Percentiles rank a stretch among this genome's conserved stretches.
phyloP scores from a whole-genome alignment of 2,329 filamentous ascomycete genomes.

The Hypoxylon sp. region DNA sequence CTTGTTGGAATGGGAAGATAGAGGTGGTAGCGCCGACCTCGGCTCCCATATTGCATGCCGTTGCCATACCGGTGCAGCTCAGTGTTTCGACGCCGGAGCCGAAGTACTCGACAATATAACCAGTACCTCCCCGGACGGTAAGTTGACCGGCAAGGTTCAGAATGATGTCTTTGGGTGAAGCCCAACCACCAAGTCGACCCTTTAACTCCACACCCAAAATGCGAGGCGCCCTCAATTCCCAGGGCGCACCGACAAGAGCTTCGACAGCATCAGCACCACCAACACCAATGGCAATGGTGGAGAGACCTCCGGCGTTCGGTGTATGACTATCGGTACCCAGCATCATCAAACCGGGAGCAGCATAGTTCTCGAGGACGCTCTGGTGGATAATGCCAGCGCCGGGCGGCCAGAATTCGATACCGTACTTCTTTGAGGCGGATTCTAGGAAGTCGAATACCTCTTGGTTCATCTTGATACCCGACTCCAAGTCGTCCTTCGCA shows the following conservation, averaged over 20 bases:
- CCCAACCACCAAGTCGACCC: conserved; percentile 89
- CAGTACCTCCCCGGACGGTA: conserved; percentile 93
- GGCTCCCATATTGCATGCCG: conserved; percentile 87
- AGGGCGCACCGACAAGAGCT: conserved; percentile 93
- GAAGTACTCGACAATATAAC: conserved; percentile 94
- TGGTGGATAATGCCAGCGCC: conserved; percentile 97
- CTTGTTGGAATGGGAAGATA: conserved; percentile 90
- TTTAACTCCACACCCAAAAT: conserved; percentile 86
- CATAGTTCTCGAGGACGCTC: conserved; percentile 97
- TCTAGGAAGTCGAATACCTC: conserved; percentile 98
- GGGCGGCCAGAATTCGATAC: conserved; percentile 95
- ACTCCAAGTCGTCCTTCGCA: conserved; percentile 84
- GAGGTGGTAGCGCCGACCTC: conserved; percentile 97
- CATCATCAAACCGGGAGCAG: conserved; percentile 98
- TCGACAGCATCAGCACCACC: conserved; percentile 98
- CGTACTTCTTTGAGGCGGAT: conserved; percentile 89
- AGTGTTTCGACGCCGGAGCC: conserved; percentile 90
- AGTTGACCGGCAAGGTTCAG: conserved; percentile 87
- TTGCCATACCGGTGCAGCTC: conserved; percentile 93
- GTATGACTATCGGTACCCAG: conserved; percentile 97
- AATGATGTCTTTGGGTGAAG: conserved; percentile 95
- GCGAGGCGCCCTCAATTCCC: conserved; percentile 96
- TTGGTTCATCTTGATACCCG: conserved; percentile 90
- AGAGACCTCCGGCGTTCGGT: conserved; percentile 94
- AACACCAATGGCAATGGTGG: conserved; percentile 94